Base-by-base conservation (phyloP, 2,329 filamentous ascomycete genomes). In the Colletotrichum siamense region DNA sequence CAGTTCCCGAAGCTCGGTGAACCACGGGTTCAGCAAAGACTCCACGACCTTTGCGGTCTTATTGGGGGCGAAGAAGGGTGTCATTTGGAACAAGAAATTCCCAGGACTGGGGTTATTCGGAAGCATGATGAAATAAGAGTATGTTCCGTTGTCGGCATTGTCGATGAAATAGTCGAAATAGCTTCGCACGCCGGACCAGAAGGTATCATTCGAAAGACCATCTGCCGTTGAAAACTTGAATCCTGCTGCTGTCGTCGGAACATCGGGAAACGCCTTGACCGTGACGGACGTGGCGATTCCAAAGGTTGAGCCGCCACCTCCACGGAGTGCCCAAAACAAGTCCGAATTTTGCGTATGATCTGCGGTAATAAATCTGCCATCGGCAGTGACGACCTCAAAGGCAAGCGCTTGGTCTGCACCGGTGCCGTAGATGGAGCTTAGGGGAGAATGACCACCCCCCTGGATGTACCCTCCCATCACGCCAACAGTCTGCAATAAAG, bases 251-350 rank as follows among this genome's bases (percentile, higher is more conserved):
- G 66, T 71, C 8, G 71, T 74, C 2, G 30, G 32, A 3, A 71
- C 5, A 8, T 74, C 71, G 1, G 66, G 66, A 30, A 74, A 74
- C 2, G 67, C 67, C 4, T 74, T 74, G 24, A 74, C 71, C 2
- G 71, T 74, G 18, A 74, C 71, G 8, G 71, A 74, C 18, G 61
- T 71, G 12, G 71, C 67, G 1, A 74, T 39, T 10, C 66, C 66
- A 59, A 74, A 74, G 0, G 71, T 74, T 15, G 71, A 74, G 18
- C 87, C 89, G 2, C 92, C 92, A 0, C 92, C 91, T 5, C 91
- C 91, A 32, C 86, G 85, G 2, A 93, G 82, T 1, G 92, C 92
- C 92, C 92, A 94, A 83, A 91, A 94, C 1, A 94, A 84, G 66
- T 93, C 92, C 0, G 84, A 73, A 77, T 93, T 90, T 26, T 88